These are phyloP conservation scores for Cystobasidium pallidum DNA, from an alignment of 1,284 basidiomycete genomes.

Conservation along the genomic window DNA sequence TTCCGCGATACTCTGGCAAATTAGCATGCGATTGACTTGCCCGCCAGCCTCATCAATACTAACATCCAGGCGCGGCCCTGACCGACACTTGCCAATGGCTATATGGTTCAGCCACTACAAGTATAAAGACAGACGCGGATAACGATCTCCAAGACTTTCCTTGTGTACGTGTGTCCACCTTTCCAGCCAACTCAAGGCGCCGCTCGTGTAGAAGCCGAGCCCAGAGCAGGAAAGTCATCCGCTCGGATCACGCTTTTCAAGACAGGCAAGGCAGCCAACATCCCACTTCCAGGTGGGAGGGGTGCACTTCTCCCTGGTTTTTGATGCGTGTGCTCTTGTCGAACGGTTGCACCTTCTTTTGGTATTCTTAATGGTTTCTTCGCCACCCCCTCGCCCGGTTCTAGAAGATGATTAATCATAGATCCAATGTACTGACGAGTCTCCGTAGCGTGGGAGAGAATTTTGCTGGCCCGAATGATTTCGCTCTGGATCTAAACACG, in stretches of 20 bases:
- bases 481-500: not conserved
- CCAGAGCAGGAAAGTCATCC: constrained; percentile 12
- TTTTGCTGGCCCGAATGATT: not conserved
- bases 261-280: not conserved
- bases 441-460: not conserved
- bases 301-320: not conserved
- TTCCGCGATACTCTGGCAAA: no score
- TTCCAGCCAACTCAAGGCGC: not conserved
- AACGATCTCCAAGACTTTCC: no score
- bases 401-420: not conserved
- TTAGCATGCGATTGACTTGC: no score
- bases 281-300: not conserved
- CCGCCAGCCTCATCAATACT: no score
- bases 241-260: constrained; percentile 8
- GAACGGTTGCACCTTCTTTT: not conserved
- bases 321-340: not conserved
- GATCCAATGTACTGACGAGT: constrained; percentile 6
- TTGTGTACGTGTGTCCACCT: no score
- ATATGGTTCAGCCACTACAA: no score
- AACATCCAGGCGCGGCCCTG: no score
- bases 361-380: not conserved
- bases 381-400: not conserved
- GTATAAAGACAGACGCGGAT: no score
- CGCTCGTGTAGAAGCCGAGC: not conserved
- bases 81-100: no score